A percentile compares a stretch with the other conserved stretches of the same genome.
Evolutionary conservation across 2,329 filamentous ascomycete genomes (phyloP).

Genomic region (Acarospora socialis): DNA sequence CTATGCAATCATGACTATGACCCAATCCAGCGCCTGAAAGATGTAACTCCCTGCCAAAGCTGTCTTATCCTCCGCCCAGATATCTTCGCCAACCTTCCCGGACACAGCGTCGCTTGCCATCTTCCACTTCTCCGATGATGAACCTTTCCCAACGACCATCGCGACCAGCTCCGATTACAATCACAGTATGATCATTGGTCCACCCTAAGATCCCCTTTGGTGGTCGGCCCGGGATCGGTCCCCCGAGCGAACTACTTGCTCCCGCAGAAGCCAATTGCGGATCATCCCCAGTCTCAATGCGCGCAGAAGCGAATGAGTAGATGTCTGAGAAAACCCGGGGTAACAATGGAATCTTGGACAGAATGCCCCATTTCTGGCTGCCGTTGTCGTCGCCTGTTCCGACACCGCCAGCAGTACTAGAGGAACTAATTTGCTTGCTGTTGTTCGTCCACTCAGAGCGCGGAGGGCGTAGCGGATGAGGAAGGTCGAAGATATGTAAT

Average conservation of each 20-base stretch:
- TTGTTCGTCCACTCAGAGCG: conserved; percentile 1
- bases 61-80: conserved; percentile 35
- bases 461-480: conserved; percentile 25
- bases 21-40: too few species aligned
- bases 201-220: conserved; percentile 79
- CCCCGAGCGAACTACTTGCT: conserved; percentile 23
- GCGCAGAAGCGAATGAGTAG: conserved; percentile 68
- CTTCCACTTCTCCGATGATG: conserved; percentile 50
- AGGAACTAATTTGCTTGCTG: conserved; percentile 11
- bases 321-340: conserved; percentile 79
- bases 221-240: conserved; percentile 42
- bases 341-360: conserved; percentile 70
- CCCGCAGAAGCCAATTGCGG: conserved; percentile 22
- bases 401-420: conserved; percentile 15
- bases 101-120: conserved; percentile 51
- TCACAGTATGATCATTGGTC: conserved; percentile 56
- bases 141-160: conserved; percentile 86
- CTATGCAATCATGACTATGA: too few species aligned
- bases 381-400: conserved; percentile 32
- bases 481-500: conserved; percentile 83
- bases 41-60: too few species aligned
- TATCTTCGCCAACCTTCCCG: conserved; percentile 76
- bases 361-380: conserved; percentile 68
- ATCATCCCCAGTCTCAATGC: conserved; percentile 76
- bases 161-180: conserved; percentile 64